phyloP scores from a whole-genome alignment of 345 rosid species.

The Moricandia arvensis region DNA sequence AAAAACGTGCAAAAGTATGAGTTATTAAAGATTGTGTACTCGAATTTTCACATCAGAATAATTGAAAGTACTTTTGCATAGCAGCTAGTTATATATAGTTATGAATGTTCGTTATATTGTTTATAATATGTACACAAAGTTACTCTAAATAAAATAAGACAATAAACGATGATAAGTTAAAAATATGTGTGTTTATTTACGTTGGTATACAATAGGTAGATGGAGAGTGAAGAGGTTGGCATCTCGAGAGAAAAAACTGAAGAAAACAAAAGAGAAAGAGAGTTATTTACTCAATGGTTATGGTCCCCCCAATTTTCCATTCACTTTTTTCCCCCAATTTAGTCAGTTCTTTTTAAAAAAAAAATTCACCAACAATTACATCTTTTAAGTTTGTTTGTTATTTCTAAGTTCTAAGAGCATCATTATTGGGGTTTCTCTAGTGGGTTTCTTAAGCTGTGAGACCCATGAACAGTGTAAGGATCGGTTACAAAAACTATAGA shows the following conservation, averaged over 20 bases:
- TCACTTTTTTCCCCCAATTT: background rate
- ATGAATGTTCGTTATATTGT: background rate
- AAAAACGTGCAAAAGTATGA: background rate
- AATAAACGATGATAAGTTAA: background rate
- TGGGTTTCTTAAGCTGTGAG: too few species aligned
- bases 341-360: background rate
- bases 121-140: background rate
- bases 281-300: conserved; percentile 28
- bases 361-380: background rate
- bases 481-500: too few species aligned
- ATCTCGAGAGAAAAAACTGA: conserved; percentile 30
- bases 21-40: background rate
- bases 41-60: background rate
- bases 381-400: background rate
- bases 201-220: conserved; percentile 3
- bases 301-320: conserved; percentile 17
- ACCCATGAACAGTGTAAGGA: too few species aligned
- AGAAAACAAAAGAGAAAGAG: conserved; percentile 28
- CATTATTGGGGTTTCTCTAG: too few species aligned
- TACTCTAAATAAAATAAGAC: background rate
- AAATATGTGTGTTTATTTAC: background rate
- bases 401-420: too few species aligned
- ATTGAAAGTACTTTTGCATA: background rate
- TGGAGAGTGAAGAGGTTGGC: conserved; percentile 15
- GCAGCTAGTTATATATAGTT: background rate